Percentiles rank a stretch among this genome's conserved stretches.
Conservation (phyloP, 1,284 basidiomycete genomes). For the Inonotus obliquus region DNA sequence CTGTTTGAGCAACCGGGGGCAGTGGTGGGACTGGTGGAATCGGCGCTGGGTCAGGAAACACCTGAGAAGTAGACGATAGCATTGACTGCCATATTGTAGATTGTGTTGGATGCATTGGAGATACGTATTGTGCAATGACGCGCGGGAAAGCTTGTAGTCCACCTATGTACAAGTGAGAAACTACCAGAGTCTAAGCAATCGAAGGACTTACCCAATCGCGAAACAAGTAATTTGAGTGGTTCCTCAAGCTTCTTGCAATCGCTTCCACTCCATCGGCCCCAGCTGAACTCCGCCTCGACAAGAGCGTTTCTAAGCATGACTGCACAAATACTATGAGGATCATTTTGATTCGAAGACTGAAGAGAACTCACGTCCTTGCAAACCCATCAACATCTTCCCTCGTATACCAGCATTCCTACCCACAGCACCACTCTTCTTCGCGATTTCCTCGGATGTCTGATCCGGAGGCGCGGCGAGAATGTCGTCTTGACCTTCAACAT, state of each 20-base stretch:
- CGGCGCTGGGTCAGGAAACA: constrained; percentile 19
- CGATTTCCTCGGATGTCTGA: neutral
- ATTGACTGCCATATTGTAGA: neutral
- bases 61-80: neutral
- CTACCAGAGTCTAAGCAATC: constrained; percentile 23
- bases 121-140: neutral
- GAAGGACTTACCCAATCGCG: neutral
- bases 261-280: constrained; percentile 48
- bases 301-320: constrained; percentile 21
- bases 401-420: neutral
- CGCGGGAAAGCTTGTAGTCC: neutral
- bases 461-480: neutral
- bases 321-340: neutral
- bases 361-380: constrained; percentile 1
- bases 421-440: neutral
- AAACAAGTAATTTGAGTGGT: neutral
- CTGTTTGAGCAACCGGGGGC: neutral
- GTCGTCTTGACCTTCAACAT: neutral
- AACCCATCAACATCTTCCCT: neutral
- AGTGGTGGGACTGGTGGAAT: constrained; percentile 3
- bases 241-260: constrained; percentile 28
- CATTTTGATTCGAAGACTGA: neutral
- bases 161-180: constrained; percentile 6
- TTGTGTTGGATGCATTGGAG: neutral
- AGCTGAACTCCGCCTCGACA: constrained; percentile 48